Conservation (phyloP, 768 basidiomycete genomes). For the Podaxis sp. region DNA sequence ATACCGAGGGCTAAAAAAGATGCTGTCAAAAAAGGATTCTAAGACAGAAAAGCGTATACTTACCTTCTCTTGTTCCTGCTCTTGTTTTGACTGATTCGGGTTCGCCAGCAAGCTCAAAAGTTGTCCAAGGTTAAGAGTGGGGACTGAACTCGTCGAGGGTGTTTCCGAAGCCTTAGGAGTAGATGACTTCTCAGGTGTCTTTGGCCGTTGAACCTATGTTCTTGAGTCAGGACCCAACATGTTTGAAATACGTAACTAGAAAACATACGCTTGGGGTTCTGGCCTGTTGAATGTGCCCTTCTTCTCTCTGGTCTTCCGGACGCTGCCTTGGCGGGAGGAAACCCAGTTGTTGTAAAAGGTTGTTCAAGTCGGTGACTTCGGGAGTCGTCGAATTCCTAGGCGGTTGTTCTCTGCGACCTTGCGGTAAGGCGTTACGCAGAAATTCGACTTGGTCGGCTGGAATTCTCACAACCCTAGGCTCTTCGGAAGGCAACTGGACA, state of each 20-base stretch:
- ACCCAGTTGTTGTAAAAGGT: neutral
- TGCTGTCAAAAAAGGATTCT: neutral
- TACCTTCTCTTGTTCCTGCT: neutral
- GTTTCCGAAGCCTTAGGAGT: neutral
- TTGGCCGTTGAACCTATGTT: neutral
- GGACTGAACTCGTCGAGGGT: neutral
- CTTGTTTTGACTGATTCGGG: neutral
- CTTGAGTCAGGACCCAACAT: neutral
- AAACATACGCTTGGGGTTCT: neutral
- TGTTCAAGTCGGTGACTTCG: neutral
- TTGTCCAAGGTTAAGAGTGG: neutral
- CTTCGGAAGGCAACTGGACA: neutral
- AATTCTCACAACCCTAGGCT: neutral
- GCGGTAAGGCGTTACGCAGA: neutral
- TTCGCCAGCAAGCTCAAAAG: neutral
- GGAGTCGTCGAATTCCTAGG: neutral
- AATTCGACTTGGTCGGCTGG: neutral
- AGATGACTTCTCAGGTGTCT: neutral
- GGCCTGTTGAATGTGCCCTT: neutral
- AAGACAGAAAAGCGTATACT: neutral
- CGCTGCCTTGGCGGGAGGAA: neutral
- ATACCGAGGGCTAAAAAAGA: neutral
- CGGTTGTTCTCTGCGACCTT: neutral
- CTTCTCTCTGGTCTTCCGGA: neutral
- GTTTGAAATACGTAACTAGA: neutral